These are phyloP conservation scores for Raddia distichophylla DNA, from an alignment of 176 grass and related monocot species.

Conservation along the genomic window DNA sequence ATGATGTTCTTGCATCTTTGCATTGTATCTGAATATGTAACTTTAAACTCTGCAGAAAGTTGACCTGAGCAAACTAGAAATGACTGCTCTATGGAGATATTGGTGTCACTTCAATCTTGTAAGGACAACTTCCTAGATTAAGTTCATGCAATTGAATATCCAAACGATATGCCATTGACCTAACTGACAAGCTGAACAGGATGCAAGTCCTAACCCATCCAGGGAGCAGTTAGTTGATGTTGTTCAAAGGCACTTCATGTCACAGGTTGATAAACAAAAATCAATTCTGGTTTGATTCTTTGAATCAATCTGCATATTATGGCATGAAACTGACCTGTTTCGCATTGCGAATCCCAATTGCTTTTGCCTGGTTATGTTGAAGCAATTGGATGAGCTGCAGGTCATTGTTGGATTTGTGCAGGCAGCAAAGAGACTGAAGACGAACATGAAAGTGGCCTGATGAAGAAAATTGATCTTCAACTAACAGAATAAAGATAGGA, in stretches of 20 bases:
- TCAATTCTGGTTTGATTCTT: constrained; percentile 20
- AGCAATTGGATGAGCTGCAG: constrained; percentile 95
- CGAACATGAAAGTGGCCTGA: constrained; percentile 45
- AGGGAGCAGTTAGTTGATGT: constrained; percentile 80
- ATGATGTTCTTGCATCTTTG: constrained; percentile 5
- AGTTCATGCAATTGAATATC: neutral
- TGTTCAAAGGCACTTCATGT: constrained; percentile 84
- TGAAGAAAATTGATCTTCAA: constrained; percentile 33
- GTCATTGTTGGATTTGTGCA: constrained; percentile 68
- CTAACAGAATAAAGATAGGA: constrained; percentile 67
- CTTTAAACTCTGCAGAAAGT: constrained; percentile 61
- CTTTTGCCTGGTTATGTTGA: constrained; percentile 42
- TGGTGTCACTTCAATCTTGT: constrained; percentile 85
- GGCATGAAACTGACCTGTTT: constrained; percentile 19
- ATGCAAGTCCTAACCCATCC: constrained; percentile 73
- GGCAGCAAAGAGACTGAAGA: constrained; percentile 86
- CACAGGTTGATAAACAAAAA: constrained; percentile 58
- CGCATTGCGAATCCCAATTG: constrained; percentile 43
- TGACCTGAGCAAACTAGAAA: constrained; percentile 84
- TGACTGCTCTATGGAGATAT: constrained; percentile 86
- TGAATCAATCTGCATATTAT: constrained; percentile 3
- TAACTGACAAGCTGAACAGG: constrained; percentile 42
- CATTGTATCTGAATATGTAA: neutral
- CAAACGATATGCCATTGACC: constrained; percentile 23
- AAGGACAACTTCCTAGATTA: constrained; percentile 39